phyloP scores from a whole-genome alignment of 2,329 filamentous ascomycete species.

The Neocatenulostroma microsporum region DNA sequence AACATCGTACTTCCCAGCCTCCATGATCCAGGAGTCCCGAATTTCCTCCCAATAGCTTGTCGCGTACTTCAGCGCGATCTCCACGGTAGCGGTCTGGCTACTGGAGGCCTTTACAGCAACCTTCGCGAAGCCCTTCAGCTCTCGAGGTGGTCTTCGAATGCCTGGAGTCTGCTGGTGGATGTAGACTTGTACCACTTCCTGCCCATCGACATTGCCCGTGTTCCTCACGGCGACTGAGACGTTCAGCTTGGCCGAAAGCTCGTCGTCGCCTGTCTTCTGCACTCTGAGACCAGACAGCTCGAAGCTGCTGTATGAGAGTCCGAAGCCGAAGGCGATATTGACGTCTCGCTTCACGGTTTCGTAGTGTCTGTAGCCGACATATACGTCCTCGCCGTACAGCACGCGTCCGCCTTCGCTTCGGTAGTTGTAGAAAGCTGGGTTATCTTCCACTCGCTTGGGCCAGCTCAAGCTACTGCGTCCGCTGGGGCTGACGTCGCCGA shows the following conservation, averaged over 20 bases:
- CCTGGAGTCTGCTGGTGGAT: constrained; percentile 55
- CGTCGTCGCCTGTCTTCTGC: constrained; percentile 42
- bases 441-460: constrained; percentile 43
- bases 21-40: constrained; percentile 56
- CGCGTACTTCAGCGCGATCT: constrained; percentile 55
- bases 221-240: constrained; percentile 49
- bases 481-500: constrained; percentile 64
- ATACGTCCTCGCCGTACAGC: constrained; percentile 64
- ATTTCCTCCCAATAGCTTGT: constrained; percentile 65
- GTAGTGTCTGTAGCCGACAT: constrained; percentile 66
- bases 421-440: constrained; percentile 66
- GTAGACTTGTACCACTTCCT: constrained; percentile 62
- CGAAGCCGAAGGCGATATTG: constrained; percentile 69
- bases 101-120: constrained; percentile 52
- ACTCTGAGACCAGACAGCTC: constrained; percentile 53
- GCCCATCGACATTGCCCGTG: constrained; percentile 49
- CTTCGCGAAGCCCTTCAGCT: constrained; percentile 63
- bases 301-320: constrained; percentile 69
- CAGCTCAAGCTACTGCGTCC: constrained; percentile 69
- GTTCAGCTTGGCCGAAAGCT: constrained; percentile 41
- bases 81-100: constrained; percentile 50
- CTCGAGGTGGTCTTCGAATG: constrained; percentile 60
- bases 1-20: constrained; percentile 59
- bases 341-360: constrained; percentile 54
- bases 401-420: constrained; percentile 62